Evolutionary conservation across 2,329 filamentous ascomycete species (phyloP).

Genomic region (Talaromyces sp.): DNA sequence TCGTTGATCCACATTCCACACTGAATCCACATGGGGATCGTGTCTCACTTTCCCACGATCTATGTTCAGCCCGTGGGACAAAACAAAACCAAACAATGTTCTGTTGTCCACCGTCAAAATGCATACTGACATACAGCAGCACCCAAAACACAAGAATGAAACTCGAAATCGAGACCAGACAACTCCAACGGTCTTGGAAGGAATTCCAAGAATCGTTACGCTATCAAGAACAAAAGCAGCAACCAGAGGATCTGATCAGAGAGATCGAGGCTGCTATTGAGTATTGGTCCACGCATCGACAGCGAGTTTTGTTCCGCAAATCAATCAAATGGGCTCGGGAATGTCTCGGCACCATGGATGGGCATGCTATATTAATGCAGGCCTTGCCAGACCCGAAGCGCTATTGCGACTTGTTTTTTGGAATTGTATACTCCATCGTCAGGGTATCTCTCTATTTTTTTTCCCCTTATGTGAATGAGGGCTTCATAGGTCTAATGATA

Average conservation of each 20-base stretch:
- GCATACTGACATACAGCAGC: not conserved
- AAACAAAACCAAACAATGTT: not conserved
- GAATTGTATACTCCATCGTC: conserved; percentile 35
- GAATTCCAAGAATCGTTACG: conserved; percentile 31
- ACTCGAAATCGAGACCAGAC: conserved; percentile 40
- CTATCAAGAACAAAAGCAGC: conserved; percentile 28
- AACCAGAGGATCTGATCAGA: conserved; percentile 28
- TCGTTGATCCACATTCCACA: conserved; percentile 2
- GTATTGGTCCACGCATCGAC: conserved; percentile 29
- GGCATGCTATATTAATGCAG: conserved; percentile 28
- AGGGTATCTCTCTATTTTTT: conserved; percentile 25
- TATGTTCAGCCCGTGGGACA: not conserved
- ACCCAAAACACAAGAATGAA: conserved; percentile 17
- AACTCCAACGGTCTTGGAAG: conserved; percentile 37
- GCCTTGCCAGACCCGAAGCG: conserved; percentile 28
- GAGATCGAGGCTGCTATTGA: conserved; percentile 29
- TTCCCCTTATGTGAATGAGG: not conserved
- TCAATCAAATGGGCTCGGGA: conserved; percentile 28
- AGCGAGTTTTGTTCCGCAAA: conserved; percentile 26
- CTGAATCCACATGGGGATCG: not conserved
- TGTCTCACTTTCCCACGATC: conserved; percentile 6
- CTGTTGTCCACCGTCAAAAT: not conserved
- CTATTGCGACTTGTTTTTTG: conserved; percentile 35
- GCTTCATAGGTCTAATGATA: not conserved
- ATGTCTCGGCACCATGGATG: conserved; percentile 30